Base-by-base conservation (phyloP, 805 yeast genomes). In the Kodamaea hsintzibuensis region DNA sequence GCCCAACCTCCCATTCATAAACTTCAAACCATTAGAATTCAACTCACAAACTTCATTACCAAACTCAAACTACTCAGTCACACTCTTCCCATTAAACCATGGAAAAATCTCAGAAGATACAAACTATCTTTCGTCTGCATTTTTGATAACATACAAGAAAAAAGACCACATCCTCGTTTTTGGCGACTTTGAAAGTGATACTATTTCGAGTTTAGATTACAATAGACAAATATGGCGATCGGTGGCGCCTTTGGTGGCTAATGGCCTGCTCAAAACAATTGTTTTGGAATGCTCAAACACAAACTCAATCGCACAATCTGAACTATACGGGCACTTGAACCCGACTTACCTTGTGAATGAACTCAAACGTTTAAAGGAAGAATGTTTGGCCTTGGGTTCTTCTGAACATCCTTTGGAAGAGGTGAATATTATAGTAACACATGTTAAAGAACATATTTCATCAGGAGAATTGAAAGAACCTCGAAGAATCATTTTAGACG, bases 111-210 rank as follows among this genome's bases (percentile, higher is more conserved):
- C 40, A 14, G 49, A 47, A 10, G 42, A 30, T 37, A 37, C 45
- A 9, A 47, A 54, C 45, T 73, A 77, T 68, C 59, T 78, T 69
- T 77, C 85, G 42, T 81, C 90, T 2, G 86, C 91, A 1, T 91
- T 77, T 63, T 70, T 90, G 19, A 63, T 90, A 37, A 65, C 72
- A 7, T 74, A 79, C 45, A 61, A 47, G 2, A 25, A 35, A 0
- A 59, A 76, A n/a, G 22, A 40, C 3, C 38, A 74, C 18, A 48
- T 91, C 2, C 66, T 91, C 7, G 67, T 88, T 2, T 90, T 91
- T 77, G 98, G 98, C 0, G 98, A 91, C 65, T 82, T 89, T 37
- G 97, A 91, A 64, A 79, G 87, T 47, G 96, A 89, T 64, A 40
- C 62, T 4, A 65, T 74, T 1, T 81, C 88, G 8, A 60, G 67